These are phyloP conservation scores for Endothia cerciana DNA, from an alignment of 2,329 filamentous ascomycete species.

Conservation along the genomic window DNA sequence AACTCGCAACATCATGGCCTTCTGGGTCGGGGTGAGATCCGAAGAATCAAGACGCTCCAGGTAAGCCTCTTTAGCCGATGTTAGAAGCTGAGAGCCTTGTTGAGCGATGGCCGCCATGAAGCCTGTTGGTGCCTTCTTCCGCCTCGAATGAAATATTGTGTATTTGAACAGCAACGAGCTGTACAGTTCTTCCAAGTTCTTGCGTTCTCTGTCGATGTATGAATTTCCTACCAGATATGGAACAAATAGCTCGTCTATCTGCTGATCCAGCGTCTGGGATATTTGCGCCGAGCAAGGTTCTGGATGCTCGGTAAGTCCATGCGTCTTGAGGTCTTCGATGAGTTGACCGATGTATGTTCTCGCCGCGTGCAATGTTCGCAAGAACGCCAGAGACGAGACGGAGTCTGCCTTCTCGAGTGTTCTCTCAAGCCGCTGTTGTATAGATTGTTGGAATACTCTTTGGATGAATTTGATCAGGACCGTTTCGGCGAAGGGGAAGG, in stretches of 20 bases:
- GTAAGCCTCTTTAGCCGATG: conserved; percentile 88
- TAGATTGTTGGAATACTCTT: conserved; percentile 95
- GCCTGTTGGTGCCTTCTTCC: conserved; percentile 86
- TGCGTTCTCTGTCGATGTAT: conserved; percentile 71
- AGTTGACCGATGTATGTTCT: conserved; percentile 84
- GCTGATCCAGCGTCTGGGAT: conserved; percentile 72
- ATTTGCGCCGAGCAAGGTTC: conserved; percentile 88
- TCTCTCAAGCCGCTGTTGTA: conserved; percentile 94
- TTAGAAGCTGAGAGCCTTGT: conserved; percentile 84
- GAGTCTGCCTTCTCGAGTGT: conserved; percentile 93
- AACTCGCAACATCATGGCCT: conserved; percentile 85
- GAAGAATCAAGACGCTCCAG: conserved; percentile 86
- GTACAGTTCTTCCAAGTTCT: conserved; percentile 77
- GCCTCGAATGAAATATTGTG: conserved; percentile 86
- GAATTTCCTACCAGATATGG: conserved; percentile 71
- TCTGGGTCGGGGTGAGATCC: conserved; percentile 85
- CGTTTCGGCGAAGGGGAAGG: conserved; percentile 95
- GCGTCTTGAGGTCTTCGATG: conserved; percentile 90
- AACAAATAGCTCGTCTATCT: conserved; percentile 77
- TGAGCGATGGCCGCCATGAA: conserved; percentile 93
- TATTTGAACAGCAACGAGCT: conserved; percentile 95
- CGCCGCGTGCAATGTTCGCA: conserved; percentile 88
- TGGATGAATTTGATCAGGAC: conserved; percentile 93
- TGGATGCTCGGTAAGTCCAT: conserved; percentile 93
- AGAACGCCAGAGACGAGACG: conserved; percentile 87